Percentiles rank a stretch among this genome's conserved stretches.
These are phyloP conservation scores for Plantago rigida DNA, from an alignment of 305 asterid genomes.

Conservation along the genomic window DNA sequence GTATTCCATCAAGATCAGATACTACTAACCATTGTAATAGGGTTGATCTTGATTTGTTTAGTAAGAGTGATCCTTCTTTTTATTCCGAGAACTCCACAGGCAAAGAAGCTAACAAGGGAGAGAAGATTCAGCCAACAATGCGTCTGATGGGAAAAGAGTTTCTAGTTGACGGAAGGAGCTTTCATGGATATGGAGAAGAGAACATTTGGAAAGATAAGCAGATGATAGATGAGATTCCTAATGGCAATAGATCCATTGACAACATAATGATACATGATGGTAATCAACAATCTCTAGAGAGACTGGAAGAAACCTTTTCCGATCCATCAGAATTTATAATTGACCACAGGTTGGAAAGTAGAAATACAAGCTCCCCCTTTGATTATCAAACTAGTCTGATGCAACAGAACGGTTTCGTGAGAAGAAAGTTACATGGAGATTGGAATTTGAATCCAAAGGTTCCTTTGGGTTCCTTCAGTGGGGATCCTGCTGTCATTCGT, in stretches of 20 bases:
- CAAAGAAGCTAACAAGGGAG: constrained; percentile 29
- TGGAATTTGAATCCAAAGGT: constrained; percentile 28
- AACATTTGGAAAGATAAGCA: constrained; percentile 47
- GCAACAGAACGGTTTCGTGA: constrained; percentile 27
- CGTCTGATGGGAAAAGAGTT: constrained; percentile 77
- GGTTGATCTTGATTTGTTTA: constrained; percentile 24
- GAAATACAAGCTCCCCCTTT: constrained; percentile 27
- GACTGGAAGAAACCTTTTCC: constrained; percentile 29
- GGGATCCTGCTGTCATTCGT: constrained; percentile 6
- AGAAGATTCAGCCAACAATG: constrained; percentile 43
- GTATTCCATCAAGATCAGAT: constrained; percentile 37
- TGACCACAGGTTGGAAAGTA: constrained; percentile 30
- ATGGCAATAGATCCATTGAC: constrained; percentile 20
- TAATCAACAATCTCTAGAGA: constrained; percentile 33
- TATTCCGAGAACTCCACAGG: constrained; percentile 24
- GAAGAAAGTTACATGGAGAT: constrained; percentile 27
- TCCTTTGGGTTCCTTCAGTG: constrained; percentile 24
- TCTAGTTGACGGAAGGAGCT: constrained; percentile 35
- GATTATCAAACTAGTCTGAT: constrained; percentile 28
- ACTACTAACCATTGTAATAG: constrained; percentile 25
- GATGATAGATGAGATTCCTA: constrained; percentile 28
- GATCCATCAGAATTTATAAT: constrained; percentile 31
- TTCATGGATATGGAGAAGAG: constrained; percentile 33
- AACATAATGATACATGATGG: constrained; percentile 24
- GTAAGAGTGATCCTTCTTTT: constrained; percentile 23